A percentile compares a stretch with the other conserved stretches of the same genome.
Evolutionary conservation across 2,329 filamentous ascomycete genomes (phyloP).

Genomic region (Fusarium sp.): DNA sequence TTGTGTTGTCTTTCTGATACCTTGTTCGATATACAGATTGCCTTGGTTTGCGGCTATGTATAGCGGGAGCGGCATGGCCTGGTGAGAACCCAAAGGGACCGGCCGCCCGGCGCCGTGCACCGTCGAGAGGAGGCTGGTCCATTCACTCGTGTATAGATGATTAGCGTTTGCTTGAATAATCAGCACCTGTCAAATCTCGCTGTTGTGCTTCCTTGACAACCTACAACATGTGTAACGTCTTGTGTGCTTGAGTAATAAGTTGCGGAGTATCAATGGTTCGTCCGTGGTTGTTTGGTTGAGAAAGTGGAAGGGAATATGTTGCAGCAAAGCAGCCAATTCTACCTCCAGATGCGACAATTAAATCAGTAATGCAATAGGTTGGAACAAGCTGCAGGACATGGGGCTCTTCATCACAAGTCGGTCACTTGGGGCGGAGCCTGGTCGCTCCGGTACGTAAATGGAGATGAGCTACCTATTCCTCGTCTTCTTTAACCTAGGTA

Average conservation of each 20-base stretch:
- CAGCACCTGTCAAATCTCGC: constrained; percentile 45
- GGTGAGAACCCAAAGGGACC: constrained; percentile 30
- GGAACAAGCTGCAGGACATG: no score
- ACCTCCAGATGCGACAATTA: no score
- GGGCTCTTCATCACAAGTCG: no score
- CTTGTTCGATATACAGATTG: constrained; percentile 72
- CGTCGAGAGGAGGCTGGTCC: constrained; percentile 50
- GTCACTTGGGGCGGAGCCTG: no score
- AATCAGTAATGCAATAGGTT: no score
- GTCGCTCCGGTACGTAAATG: no score
- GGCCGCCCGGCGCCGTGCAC: constrained; percentile 28
- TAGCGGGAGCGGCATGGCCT: constrained; percentile 43
- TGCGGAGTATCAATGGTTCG: neutral
- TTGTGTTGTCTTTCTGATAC: constrained; percentile 64
- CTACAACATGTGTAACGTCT: neutral
- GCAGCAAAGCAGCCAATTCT: no score
- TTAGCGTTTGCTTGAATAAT: constrained; percentile 54
- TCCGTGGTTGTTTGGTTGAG: no score
- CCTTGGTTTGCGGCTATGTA: constrained; percentile 46
- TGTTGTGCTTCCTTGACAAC: neutral
- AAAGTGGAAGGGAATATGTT: no score
- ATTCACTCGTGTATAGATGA: constrained; percentile 56
- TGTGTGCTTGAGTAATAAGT: neutral
- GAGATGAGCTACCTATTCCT: no score
- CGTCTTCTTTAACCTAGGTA: no score